phyloP scores from a whole-genome alignment of 176 grass and related monocot species.

The Poa annua region DNA sequence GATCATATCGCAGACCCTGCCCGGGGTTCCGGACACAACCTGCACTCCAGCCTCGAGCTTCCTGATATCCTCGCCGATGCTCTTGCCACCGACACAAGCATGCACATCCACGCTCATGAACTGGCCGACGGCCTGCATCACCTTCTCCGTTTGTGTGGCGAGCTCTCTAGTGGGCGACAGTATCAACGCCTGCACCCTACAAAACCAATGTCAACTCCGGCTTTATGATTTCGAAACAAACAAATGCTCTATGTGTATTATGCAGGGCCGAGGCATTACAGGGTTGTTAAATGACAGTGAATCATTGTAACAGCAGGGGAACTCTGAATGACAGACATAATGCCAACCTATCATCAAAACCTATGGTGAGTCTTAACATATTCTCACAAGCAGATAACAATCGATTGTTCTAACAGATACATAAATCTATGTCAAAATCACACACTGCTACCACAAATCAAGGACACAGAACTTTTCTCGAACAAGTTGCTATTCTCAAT shows the following conservation, averaged over 20 bases:
- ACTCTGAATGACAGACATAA: neutral
- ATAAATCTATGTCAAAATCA: too few relatives aligned
- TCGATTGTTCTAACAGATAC: too few relatives aligned
- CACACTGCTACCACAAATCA: too few relatives aligned
- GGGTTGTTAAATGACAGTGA: neutral
- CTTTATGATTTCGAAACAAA: neutral
- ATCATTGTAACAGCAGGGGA: neutral
- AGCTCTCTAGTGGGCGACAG: conserved; percentile 94
- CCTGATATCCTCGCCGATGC: conserved; percentile 86
- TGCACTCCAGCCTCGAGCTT: conserved; percentile 87
- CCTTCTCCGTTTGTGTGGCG: conserved; percentile 84
- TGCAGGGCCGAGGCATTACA: neutral
- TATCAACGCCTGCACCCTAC: conserved; percentile 87
- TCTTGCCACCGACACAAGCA: conserved; percentile 85
- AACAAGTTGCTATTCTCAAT: too few relatives aligned
- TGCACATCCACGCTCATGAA: conserved; percentile 80
- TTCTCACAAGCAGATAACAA: too few relatives aligned
- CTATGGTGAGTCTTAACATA: too few relatives aligned
- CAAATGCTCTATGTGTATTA: neutral
- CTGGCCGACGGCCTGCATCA: conserved; percentile 76
- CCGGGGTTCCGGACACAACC: conserved; percentile 84
- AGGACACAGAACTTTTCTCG: too few relatives aligned
- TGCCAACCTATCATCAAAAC: too few relatives aligned
- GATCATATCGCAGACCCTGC: conserved; percentile 90
- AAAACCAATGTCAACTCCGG: conserved; percentile 14